Percentiles rank a stretch among this genome's conserved stretches.
Evolutionary conservation across 2,329 filamentous ascomycete species (phyloP).

Genomic region (Venturia nashicola): DNA sequence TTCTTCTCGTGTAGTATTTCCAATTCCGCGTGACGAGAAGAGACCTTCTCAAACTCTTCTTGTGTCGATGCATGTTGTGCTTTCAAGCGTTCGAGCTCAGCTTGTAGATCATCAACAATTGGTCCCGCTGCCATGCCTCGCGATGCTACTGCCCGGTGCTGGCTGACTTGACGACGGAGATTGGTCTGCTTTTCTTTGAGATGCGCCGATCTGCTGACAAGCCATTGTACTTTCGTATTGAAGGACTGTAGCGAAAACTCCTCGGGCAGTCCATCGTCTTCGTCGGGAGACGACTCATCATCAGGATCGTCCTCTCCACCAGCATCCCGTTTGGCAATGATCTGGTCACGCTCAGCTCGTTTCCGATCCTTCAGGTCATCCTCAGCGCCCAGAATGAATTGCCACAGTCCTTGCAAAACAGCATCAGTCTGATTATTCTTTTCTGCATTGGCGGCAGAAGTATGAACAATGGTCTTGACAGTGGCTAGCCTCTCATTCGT

Average conservation of each 20-base stretch:
- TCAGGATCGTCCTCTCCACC: slow-evolving; percentile 43
- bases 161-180: slow-evolving; percentile 82
- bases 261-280: slow-evolving; percentile 39
- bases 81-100: slow-evolving; percentile 9
- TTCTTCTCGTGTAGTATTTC: slow-evolving; percentile 12
- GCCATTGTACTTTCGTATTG: slow-evolving; percentile 62
- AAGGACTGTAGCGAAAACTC: slow-evolving; percentile 65
- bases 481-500: slow-evolving; percentile 48
- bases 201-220: slow-evolving; percentile 64
- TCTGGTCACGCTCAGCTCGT: slow-evolving; percentile 20
- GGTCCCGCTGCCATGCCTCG: slow-evolving; percentile 28
- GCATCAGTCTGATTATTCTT: slow-evolving; percentile 4
- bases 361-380: slow-evolving; percentile 28
- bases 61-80: slow-evolving; percentile 2
- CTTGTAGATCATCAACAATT: slow-evolving; percentile 1
- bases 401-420: slow-evolving; percentile 33
- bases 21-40: slow-evolving; percentile 18
- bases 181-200: slow-evolving; percentile 83
- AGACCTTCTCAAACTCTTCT: slow-evolving; percentile 10
- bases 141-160: slow-evolving; percentile 82
- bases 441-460: slow-evolving; percentile 15
- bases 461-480: slow-evolving; percentile 19
- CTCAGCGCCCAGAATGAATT: slow-evolving; percentile 34
- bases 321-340: slow-evolving; percentile 25
- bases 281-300: slow-evolving; percentile 49